Percentiles rank a stretch among this genome's conserved stretches.
Evolutionary conservation across 2,329 filamentous ascomycete species (phyloP).

Genomic region (Xylaria sp.): DNA sequence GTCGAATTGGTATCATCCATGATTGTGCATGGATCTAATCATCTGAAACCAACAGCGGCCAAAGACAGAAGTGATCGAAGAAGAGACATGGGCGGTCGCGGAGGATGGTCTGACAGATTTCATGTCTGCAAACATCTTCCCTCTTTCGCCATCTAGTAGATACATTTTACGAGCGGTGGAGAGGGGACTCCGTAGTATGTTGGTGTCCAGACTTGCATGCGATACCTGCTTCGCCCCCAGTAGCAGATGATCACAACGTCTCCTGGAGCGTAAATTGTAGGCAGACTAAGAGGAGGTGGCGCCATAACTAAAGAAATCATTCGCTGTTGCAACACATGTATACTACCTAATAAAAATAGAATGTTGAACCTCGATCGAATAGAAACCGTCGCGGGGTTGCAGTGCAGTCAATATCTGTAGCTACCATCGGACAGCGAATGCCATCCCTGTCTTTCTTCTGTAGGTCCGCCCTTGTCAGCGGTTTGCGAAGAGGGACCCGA

Average conservation of each 20-base stretch:
- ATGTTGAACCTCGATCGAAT: neutral
- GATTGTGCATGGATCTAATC: neutral
- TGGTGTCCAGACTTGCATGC: neutral
- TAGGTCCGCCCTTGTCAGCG: neutral
- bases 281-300: neutral
- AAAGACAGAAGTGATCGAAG: neutral
- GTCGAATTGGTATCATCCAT: constrained; percentile 17
- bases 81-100: neutral
- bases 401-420: neutral
- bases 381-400: neutral
- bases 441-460: no score
- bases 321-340: neutral
- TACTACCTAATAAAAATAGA: neutral
- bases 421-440: neutral
- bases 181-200: neutral
- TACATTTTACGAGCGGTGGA: neutral
- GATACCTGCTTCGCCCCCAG: neutral
- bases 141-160: neutral
- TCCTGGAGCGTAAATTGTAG: no score
- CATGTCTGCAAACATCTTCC: neutral
- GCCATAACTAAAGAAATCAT: neutral
- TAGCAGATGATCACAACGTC: neutral
- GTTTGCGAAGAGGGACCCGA: neutral
- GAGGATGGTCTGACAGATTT: neutral
- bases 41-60: neutral